Percentiles rank a stretch among this genome's conserved stretches.
Conservation (phyloP, 441 rosid species). For the California macrophylla region DNA sequence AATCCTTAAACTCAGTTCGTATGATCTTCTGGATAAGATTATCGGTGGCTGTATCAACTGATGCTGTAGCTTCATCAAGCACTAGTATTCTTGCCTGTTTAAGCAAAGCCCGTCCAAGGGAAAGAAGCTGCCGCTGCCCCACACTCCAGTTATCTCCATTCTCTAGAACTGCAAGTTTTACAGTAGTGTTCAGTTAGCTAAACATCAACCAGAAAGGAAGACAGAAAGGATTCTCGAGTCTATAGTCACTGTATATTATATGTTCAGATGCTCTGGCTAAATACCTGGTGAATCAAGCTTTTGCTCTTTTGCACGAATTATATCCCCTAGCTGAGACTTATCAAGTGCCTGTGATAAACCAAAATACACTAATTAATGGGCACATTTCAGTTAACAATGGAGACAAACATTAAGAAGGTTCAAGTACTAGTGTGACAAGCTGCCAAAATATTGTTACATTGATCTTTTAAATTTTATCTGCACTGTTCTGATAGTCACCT, state of each 20-base stretch:
- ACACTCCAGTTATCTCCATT: constrained; percentile 99
- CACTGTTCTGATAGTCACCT: no score
- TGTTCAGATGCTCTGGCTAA: neutral
- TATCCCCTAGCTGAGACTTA: constrained; percentile 87
- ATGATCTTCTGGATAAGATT: constrained; percentile 93
- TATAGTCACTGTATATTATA: neutral
- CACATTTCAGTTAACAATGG: neutral
- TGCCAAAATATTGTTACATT: neutral
- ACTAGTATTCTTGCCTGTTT: constrained; percentile 92
- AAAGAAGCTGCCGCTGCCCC: constrained; percentile 92
- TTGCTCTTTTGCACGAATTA: constrained; percentile 71
- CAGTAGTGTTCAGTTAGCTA: neutral
- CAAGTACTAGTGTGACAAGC: neutral
- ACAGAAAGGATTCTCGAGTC: neutral
- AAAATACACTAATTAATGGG: constrained; percentile 7
- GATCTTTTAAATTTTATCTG: neutral
- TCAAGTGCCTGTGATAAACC: constrained; percentile 63
- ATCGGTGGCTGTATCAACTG: constrained; percentile 97
- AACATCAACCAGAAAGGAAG: neutral
- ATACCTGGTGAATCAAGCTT: constrained; percentile 88
- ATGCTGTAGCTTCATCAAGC: constrained; percentile 98
- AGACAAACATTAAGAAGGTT: constrained; percentile 2
- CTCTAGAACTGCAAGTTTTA: constrained; percentile 51
- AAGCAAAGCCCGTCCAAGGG: constrained; percentile 92
- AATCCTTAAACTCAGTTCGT: constrained; percentile 79